Base-by-base conservation (phyloP, 495 filamentous ascomycete species). In the Corynascus novoguineensis region DNA sequence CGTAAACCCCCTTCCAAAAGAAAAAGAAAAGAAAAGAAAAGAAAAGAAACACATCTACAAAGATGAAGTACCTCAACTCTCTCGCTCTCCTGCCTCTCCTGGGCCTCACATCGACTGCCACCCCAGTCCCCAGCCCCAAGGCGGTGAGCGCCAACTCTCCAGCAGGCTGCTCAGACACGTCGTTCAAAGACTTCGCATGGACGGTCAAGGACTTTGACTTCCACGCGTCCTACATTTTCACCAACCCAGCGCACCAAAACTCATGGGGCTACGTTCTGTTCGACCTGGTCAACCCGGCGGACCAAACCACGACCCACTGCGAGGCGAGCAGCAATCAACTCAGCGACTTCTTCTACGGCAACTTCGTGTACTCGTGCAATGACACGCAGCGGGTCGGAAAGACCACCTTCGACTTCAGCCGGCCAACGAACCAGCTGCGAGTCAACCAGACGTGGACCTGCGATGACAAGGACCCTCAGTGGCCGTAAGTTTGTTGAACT, bases 381-480 rank as follows among this genome's bases (percentile, higher is more conserved):
- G 41, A 60, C 51, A 41, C 25, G n/a, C 15, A 34, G 44, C 17
- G 53, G 37, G 1, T 5, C 31, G 29, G 51, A 45, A 19, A 44
- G 56, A 65, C 69, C 17, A 66, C 58, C 5, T 77, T 78, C 50
- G 60, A 64, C 50, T 78, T 70, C 46, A 67, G 53, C 55, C 60
- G 66, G 12, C 60, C 68, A 11, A 54, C 57, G 17, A 63, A 64
- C 25, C 54, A 53, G 41, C 52, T 78, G 22, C 60, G 64, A 19
- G 49, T 77, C 45, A 73, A 76, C 60, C 72, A 76, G 64, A 72
- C 65, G 1, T 78, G 75, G 75, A 58, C 48, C 4, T 78, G 75
- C 61, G 53, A 41, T 27, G 74, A 71, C 40, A 19, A 58, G 7
- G 71, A 72, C 41, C 69, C 71, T 0, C 50, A 67, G 59, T 72